These are phyloP conservation scores for Sapria himalayana DNA, from an alignment of 345 rosid species.

Conservation along the genomic window DNA sequence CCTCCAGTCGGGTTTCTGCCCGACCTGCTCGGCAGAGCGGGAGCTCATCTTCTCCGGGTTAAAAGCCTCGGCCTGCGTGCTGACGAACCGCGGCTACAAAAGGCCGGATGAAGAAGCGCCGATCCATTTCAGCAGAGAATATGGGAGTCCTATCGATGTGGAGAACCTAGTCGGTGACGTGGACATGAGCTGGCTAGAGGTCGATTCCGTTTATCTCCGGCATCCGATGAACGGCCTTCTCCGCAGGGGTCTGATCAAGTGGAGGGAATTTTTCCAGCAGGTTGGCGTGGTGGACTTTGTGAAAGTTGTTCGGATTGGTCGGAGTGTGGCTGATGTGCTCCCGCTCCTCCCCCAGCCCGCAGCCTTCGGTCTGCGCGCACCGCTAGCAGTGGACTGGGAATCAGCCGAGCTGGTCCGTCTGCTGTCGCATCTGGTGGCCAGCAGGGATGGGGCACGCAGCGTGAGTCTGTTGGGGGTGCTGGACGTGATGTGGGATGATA, in stretches of 20 bases:
- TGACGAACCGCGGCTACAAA: conserved; percentile 55
- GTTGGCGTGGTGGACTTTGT: conserved; percentile 74
- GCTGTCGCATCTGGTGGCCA: conserved; percentile 22
- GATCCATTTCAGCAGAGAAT: conserved; percentile 52
- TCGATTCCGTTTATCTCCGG: conserved; percentile 45
- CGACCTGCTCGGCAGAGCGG: conserved; percentile 44
- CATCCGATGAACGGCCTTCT: conserved; percentile 37
- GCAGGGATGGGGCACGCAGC: conserved; percentile 27
- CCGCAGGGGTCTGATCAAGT: conserved; percentile 23
- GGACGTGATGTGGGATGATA: conserved; percentile 58
- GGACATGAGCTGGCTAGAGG: conserved; percentile 55
- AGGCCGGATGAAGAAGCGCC: conserved; percentile 30
- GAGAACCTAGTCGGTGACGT: conserved; percentile 24
- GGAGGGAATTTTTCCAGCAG: conserved; percentile 69
- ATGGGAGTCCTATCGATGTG: conserved; percentile 35
- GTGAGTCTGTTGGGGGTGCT: conserved; percentile 50
- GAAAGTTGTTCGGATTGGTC: conserved; percentile 52
- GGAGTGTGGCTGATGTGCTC: conserved; percentile 31
- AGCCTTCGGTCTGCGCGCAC: conserved; percentile 16
- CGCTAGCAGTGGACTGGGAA: conserved; percentile 62
- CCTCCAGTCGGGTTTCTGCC: conserved; percentile 52
- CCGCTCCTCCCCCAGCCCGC: conserved; percentile 15
- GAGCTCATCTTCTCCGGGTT: conserved; percentile 40
- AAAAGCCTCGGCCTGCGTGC: conserved; percentile 34
- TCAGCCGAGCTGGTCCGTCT: conserved; percentile 45